Conservation (phyloP, 192 early-diverging fungal species). For the Coemansia sp. region DNA sequence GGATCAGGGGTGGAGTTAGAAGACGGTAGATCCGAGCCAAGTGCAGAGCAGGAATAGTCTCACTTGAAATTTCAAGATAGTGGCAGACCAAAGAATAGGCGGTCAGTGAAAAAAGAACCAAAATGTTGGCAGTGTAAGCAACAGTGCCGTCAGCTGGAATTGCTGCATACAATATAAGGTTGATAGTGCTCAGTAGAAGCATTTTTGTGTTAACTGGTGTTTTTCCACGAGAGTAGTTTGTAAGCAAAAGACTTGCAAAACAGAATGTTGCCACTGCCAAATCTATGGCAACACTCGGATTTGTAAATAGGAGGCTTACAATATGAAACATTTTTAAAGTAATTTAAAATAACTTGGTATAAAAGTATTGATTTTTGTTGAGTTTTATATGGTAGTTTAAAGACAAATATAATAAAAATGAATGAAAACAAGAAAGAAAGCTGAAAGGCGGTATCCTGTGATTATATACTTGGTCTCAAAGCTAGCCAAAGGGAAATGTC, state of each 20-base stretch:
- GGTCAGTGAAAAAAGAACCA: neutral
- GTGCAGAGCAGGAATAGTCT: neutral
- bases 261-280: neutral
- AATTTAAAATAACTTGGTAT: too few species aligned
- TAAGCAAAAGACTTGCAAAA: neutral
- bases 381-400: too few species aligned
- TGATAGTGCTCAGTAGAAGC: neutral
- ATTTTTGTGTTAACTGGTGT: neutral
- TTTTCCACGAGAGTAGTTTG: slow-evolving; percentile 2
- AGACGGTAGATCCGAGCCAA: neutral
- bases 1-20: neutral
- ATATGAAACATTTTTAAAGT: neutral
- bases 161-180: neutral
- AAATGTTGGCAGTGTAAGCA: slow-evolving; percentile 2
- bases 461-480: too few species aligned
- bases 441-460: too few species aligned
- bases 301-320: neutral
- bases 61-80: neutral
- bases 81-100: neutral
- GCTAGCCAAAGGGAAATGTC: too few species aligned
- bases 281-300: neutral
- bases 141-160: neutral
- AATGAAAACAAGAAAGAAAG: too few species aligned
- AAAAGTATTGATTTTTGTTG: too few species aligned
- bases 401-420: too few species aligned